Conservation (phyloP, 257 asterid genomes). For the Penstemon newberryi region DNA sequence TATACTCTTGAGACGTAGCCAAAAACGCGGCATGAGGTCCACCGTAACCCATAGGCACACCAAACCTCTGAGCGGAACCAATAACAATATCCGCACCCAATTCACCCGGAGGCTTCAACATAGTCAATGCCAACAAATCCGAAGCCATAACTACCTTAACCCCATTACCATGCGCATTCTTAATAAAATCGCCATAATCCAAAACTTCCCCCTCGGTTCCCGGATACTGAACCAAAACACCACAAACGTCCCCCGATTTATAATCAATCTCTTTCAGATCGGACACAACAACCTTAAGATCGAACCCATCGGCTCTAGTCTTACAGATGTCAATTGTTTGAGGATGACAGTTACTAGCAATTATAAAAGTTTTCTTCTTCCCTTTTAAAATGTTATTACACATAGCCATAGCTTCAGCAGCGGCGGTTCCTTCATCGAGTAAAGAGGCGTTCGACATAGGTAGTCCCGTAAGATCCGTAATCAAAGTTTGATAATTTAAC, state of each 20-base stretch:
- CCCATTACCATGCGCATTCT: conserved; percentile 88
- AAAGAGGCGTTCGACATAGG: conserved; percentile 99
- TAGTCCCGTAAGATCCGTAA: conserved; percentile 86
- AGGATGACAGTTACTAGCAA: conserved; percentile 92
- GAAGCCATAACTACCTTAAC: conserved; percentile 98
- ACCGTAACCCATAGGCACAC: conserved; percentile 99
- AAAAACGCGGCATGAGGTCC: conserved; percentile 99
- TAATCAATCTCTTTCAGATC: conserved; percentile 78
- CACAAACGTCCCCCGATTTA: conserved; percentile 83
- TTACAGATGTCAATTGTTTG: conserved; percentile 87
- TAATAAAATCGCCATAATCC: conserved; percentile 82
- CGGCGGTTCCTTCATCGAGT: conserved; percentile 93
- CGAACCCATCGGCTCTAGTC: conserved; percentile 94
- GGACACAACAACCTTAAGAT: conserved; percentile 66
- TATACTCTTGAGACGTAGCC: conserved; percentile 98
- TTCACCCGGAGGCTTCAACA: conserved; percentile 97
- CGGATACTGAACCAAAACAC: conserved; percentile 93
- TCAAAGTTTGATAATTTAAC: conserved; percentile 83
- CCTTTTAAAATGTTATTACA: conserved; percentile 88
- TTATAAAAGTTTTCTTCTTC: conserved; percentile 81
- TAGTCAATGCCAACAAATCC: conserved; percentile 82
- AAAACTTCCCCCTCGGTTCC: conserved; percentile 95
- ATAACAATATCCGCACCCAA: conserved; percentile 92
- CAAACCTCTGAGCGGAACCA: conserved; percentile 99
- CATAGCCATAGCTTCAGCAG: conserved; percentile 99